Evolutionary conservation across 352 stramenopile genomes (phyloP).

Genomic region (Globisporangium cylindrosporum): DNA sequence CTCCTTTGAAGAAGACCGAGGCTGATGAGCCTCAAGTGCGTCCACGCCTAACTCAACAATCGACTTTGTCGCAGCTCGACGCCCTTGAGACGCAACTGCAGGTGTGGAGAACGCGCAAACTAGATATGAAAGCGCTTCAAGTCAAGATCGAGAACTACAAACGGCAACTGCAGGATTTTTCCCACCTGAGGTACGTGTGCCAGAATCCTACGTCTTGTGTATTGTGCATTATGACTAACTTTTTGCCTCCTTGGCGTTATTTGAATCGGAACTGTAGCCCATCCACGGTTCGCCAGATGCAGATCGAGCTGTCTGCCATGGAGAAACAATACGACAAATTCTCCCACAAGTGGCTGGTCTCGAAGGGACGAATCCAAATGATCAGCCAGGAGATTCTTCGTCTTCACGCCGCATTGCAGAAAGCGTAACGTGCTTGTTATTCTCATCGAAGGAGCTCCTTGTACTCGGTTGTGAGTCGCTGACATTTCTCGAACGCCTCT

Average conservation of each 20-base stretch:
- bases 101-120: constrained; percentile 9
- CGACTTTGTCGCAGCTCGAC: constrained; percentile 12
- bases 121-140: constrained; percentile 8
- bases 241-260: not conserved
- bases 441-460: constrained; percentile 21
- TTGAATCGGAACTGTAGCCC: not conserved
- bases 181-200: constrained; percentile 3
- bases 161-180: constrained; percentile 2
- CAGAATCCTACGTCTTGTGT: not conserved
- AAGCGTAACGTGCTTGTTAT: not conserved
- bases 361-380: constrained; percentile 13
- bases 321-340: constrained; percentile 12
- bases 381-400: constrained; percentile 10
- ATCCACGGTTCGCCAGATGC: constrained; percentile 2
- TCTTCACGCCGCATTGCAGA: constrained; percentile 11
- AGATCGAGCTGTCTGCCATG: constrained; percentile 9
- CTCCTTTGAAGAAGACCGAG: not conserved
- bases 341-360: constrained; percentile 11
- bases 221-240: not conserved
- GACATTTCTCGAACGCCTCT: constrained; percentile 27
- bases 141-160: constrained; percentile 4
- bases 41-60: not conserved
- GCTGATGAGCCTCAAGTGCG: not conserved
- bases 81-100: constrained; percentile 15
- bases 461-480: constrained; percentile 25